Base-by-base conservation (phyloP, 352 stramenopile species). In the Globisporangium solare region DNA sequence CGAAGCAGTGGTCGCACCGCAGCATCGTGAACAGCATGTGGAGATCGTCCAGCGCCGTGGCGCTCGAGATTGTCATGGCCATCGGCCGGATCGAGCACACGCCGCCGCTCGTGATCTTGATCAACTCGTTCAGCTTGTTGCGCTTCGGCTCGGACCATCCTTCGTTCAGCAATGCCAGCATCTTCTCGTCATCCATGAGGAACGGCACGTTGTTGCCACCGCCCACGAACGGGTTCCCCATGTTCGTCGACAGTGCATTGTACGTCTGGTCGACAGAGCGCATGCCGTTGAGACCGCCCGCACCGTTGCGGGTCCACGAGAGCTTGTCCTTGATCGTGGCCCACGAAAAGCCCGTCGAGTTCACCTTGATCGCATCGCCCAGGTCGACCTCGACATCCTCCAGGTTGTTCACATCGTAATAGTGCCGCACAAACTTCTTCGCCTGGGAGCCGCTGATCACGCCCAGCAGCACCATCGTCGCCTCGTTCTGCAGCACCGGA, bases 21-120 rank as follows among this genome's bases (percentile, higher is more conserved):
- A 96, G 68, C 87, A 96, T 96, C 17, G 85, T 93, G 72, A 96
- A 96, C 57, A 96, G 91, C 72, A 96, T 90, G 70, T 96, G 87
- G 6, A 96, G 64, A 47, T 93, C 84, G 51, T 96, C 83, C 37
- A 95, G 68, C 22, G 85, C 70, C 24, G 85, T 96, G 45, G 70
- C 80, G 39, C 70, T 92, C 14, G 83, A 91, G 41, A 92, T 86
- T 10, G 80, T 95, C 67, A 92, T 84, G 14, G 79, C 82, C 68
- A 89, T 89, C 15, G 83, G 83, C 12, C 79, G 78, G 57, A 93
- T 84, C 50, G 76, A 46, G 52, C 83, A 93, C 15, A 79, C 54
- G 22, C 68, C 68, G 17, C 74, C 75, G 31, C 82, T 73, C 35
- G 73, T 92, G 51, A 95, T 73, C 56, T 95, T 92, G 47, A 95